Evolutionary conservation across 2,329 filamentous ascomycete genomes (phyloP).

Genomic region (Graphiopsis chlorocephala): DNA sequence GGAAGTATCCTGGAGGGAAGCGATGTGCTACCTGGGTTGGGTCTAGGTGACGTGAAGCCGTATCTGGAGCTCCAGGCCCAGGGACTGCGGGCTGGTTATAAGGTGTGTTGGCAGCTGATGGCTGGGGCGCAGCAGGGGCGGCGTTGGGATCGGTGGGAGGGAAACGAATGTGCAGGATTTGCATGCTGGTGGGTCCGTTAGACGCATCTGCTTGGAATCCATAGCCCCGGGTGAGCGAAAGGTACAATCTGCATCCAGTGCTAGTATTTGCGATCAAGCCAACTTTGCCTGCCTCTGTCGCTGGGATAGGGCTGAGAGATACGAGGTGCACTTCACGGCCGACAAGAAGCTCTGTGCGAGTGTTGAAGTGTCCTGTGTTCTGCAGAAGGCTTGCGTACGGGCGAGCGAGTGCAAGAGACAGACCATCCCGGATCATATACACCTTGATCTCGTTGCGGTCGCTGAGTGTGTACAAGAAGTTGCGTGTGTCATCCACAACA

Average conservation of each 20-base stretch:
- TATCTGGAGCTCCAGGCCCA: constrained; percentile 29
- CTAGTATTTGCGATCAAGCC: constrained; percentile 88
- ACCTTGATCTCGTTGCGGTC: constrained; percentile 84
- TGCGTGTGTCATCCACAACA: constrained; percentile 82
- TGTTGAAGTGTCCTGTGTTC: constrained; percentile 82
- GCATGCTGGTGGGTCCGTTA: constrained; percentile 86
- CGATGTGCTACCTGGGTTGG: constrained; percentile 41
- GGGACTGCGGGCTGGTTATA: constrained; percentile 20
- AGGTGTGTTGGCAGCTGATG: constrained; percentile 19
- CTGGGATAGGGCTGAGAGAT: constrained; percentile 79
- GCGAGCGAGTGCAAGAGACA: constrained; percentile 55
- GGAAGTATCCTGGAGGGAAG: constrained; percentile 86
- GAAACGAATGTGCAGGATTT: constrained; percentile 94
- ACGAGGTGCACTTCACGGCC: constrained; percentile 67
- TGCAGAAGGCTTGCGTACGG: constrained; percentile 54
- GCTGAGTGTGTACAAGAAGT: constrained; percentile 87
- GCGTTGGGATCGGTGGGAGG: constrained; percentile 58
- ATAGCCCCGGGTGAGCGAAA: constrained; percentile 83
- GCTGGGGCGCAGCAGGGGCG: constrained; percentile 21
- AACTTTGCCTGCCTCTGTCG: constrained; percentile 74
- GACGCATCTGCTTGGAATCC: constrained; percentile 56
- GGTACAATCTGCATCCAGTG: constrained; percentile 85
- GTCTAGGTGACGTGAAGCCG: constrained; percentile 34
- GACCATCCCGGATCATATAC: constrained; percentile 72
- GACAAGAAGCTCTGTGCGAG: constrained; percentile 67